phyloP scores from a whole-genome alignment of 495 filamentous ascomycete species.

The Penicillium ochrochloron region DNA sequence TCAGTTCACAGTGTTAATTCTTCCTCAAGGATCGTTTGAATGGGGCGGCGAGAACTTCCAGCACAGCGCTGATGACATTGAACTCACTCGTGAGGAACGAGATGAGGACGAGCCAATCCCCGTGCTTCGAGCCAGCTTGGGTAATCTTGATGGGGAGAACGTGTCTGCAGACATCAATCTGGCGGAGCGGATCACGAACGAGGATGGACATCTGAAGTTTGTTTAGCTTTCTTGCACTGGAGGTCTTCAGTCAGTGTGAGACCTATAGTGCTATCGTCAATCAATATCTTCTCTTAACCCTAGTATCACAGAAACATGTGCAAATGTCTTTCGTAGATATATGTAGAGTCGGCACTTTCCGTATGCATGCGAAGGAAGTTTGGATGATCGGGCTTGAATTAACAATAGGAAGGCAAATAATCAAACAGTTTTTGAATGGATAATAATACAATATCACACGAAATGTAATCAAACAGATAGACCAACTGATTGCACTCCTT shows the following conservation, averaged over 20 bases:
- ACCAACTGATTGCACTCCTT: not conserved
- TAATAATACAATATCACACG: not conserved
- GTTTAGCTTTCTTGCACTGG: not conserved
- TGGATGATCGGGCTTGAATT: not conserved
- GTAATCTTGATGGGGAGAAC: constrained; percentile 29
- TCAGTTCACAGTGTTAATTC: not conserved
- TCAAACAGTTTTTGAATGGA: not conserved
- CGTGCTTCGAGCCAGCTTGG: constrained; percentile 42
- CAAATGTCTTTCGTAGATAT: not conserved
- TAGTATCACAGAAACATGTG: no score
- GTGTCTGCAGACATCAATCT: constrained; percentile 45
- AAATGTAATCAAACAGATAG: not conserved
- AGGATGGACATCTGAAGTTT: constrained; percentile 40
- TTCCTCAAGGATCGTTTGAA: constrained; percentile 41
- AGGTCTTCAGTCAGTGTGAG: not conserved
- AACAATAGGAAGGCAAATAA: not conserved
- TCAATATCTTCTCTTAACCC: no score
- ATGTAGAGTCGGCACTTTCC: not conserved
- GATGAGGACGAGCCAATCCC: constrained; percentile 34
- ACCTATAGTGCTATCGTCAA: not conserved
- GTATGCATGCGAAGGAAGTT: not conserved
- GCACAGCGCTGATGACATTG: constrained; percentile 41
- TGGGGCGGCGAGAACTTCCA: constrained; percentile 52
- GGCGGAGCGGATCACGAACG: constrained; percentile 47
- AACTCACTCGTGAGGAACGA: constrained; percentile 47